Conservation (phyloP, 2,329 filamentous ascomycete genomes). For the Colletotrichum phormii region DNA sequence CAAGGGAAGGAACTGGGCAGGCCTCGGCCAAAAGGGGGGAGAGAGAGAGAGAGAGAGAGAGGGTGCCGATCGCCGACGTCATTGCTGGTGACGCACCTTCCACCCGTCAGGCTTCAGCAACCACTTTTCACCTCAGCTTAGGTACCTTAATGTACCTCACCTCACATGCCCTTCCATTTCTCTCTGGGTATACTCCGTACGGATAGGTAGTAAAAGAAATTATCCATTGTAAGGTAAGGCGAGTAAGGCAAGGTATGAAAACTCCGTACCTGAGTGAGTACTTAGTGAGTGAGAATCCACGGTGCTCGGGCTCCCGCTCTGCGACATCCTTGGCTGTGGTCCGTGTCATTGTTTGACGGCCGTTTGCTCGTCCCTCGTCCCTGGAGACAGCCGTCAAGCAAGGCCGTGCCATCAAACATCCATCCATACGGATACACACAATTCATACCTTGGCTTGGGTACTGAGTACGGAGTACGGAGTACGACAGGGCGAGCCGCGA, state of each 20-base stretch:
- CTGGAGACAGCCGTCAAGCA: constrained; percentile 9
- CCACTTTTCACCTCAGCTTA: neutral
- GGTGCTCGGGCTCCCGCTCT: constrained; percentile 15
- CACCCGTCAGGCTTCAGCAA: neutral
- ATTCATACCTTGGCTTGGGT: no score
- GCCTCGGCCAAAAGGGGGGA: neutral
- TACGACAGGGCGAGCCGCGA: neutral
- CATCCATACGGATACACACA: no score
- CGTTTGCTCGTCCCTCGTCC: constrained; percentile 19
- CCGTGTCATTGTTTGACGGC: constrained; percentile 31
- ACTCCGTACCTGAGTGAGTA: no score
- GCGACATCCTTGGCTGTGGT: constrained; percentile 20
- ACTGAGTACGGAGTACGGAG: no score
- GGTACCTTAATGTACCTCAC: no score
- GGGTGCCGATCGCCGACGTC: constrained; percentile 29
- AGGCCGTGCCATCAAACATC: neutral
- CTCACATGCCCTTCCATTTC: neutral
- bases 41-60: no score
- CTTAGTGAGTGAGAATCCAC: neutral
- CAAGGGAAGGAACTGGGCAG: neutral
- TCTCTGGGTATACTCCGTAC: no score
- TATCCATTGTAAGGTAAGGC: no score
- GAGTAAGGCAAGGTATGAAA: no score
- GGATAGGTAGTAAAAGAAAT: no score
- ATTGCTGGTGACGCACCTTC: constrained; percentile 4